Evolutionary conservation across 164 flowering plant species (phyloP).

Genomic region (Chloranthus sessilifolius): DNA sequence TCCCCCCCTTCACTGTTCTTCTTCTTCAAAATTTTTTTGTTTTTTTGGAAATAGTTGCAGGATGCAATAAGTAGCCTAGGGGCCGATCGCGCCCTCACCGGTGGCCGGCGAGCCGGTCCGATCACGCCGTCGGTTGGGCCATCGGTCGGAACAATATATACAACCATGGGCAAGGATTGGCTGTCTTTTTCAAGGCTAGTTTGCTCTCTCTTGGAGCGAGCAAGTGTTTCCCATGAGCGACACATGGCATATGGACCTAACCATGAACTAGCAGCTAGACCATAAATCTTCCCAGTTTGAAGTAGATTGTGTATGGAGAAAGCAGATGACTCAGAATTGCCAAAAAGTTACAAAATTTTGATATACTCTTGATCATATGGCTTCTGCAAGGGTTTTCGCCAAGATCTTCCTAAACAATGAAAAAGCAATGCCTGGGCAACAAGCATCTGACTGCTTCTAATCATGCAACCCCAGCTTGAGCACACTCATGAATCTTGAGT

Average conservation of each 20-base stretch:
- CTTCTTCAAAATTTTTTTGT: no score
- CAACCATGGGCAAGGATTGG: conserved; percentile 55
- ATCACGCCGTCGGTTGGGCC: no score
- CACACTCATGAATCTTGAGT: no score
- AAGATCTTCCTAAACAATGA: conserved; percentile 76
- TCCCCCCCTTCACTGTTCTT: no score
- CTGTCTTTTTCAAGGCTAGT: conserved; percentile 16
- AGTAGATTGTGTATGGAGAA: conserved; percentile 93
- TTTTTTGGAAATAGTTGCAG: no score
- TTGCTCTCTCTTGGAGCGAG: conserved; percentile 34
- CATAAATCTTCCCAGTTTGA: conserved; percentile 71
- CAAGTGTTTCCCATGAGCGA: conserved; percentile 85
- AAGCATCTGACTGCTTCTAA: conserved; percentile 98
- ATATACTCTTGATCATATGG: conserved; percentile 56
- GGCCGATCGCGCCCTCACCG: no score
- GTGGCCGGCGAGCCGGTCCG: no score
- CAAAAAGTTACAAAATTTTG: conserved; percentile 70
- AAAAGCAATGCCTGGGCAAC: conserved; percentile 89
- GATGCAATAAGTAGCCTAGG: no score
- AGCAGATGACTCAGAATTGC: conserved; percentile 66
- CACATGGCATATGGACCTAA: conserved; percentile 98
- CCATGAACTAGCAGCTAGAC: conserved; percentile 95
- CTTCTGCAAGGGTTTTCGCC: conserved; percentile 68
- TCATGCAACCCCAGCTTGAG: conserved; percentile 99
- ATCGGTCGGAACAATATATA: conserved; percentile 93